These are phyloP conservation scores for Aspergillus sp. DNA, from an alignment of 2,329 filamentous ascomycete genomes.

Conservation along the genomic window DNA sequence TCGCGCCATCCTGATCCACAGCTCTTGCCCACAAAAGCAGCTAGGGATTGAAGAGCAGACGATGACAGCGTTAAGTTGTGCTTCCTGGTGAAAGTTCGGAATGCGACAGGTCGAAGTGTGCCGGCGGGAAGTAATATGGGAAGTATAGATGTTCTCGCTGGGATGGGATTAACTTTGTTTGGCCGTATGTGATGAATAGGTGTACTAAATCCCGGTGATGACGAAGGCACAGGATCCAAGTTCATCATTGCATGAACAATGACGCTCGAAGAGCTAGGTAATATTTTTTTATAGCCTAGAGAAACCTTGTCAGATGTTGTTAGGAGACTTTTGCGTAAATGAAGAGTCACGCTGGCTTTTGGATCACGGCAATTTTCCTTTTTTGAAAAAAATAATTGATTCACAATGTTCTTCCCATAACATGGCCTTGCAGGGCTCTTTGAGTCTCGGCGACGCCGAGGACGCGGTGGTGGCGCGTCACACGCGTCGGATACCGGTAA, in stretches of 20 bases:
- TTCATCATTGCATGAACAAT: slow-evolving; percentile 21
- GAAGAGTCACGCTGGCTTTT: not conserved
- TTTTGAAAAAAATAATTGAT: not conserved
- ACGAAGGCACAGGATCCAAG: slow-evolving; percentile 71
- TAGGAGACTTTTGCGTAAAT: not conserved
- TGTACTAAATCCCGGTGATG: slow-evolving; percentile 86
- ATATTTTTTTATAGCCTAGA: not conserved
- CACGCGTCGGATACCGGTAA: not conserved
- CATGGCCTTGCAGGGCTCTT: not conserved
- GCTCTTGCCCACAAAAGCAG: slow-evolving; percentile 85
- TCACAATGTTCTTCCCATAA: not conserved
- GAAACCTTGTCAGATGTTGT: not conserved
- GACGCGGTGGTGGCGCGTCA: slow-evolving; percentile 7
- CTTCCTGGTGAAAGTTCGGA: slow-evolving; percentile 95
- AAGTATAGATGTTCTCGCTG: slow-evolving; percentile 66
- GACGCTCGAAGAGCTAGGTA: not conserved
- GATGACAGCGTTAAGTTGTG: slow-evolving; percentile 91
- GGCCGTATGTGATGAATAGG: slow-evolving; percentile 70
- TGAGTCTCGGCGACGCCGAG: not conserved
- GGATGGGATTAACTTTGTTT: slow-evolving; percentile 45
- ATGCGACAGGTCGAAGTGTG: slow-evolving; percentile 84
- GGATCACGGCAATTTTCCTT: not conserved
- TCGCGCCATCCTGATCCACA: slow-evolving; percentile 97
- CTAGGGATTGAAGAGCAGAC: slow-evolving; percentile 78
- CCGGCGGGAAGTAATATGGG: slow-evolving; percentile 87